phyloP scores from a whole-genome alignment of 2,329 filamentous ascomycete genomes.

The Colletotrichum godetiae region DNA sequence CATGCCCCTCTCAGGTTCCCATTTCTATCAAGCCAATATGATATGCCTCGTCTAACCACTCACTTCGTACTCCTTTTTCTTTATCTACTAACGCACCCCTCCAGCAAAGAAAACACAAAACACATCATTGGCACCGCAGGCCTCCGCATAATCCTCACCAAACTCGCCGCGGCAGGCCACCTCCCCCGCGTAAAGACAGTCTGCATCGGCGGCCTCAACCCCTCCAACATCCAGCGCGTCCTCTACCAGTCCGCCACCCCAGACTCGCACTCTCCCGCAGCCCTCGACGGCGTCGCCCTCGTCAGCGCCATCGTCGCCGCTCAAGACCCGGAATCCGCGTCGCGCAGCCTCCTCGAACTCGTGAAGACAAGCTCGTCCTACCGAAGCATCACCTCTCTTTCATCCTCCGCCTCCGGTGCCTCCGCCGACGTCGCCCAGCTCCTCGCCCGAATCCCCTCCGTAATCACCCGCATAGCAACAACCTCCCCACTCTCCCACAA shows the following conservation, averaged over 20 bases:
- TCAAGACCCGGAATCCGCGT: slow-evolving; percentile 71
- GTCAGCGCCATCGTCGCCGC: slow-evolving; percentile 90
- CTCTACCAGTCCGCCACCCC: slow-evolving; percentile 72
- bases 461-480: slow-evolving; percentile 71
- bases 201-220: slow-evolving; percentile 90
- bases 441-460: slow-evolving; percentile 45
- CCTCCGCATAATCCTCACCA: slow-evolving; percentile 72
- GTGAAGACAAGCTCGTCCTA: slow-evolving; percentile 57
- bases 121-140: slow-evolving; percentile 81
- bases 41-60: no score
- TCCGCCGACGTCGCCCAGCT: slow-evolving; percentile 37
- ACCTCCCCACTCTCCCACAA: slow-evolving; percentile 86
- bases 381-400: slow-evolving; percentile 19
- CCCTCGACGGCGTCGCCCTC: slow-evolving; percentile 84
- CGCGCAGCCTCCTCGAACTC: slow-evolving; percentile 67
- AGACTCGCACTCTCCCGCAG: slow-evolving; percentile 55
- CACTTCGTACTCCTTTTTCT: background rate
- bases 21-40: background rate
- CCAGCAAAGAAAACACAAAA: slow-evolving; percentile 87
- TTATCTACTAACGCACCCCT: background rate
- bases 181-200: slow-evolving; percentile 69
- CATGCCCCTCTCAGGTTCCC: background rate
- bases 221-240: slow-evolving; percentile 78
- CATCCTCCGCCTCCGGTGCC: background rate
- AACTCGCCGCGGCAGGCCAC: slow-evolving; percentile 63